Conservation (phyloP, 108 stramenopile species). For the Discostella pseudostelligera region DNA sequence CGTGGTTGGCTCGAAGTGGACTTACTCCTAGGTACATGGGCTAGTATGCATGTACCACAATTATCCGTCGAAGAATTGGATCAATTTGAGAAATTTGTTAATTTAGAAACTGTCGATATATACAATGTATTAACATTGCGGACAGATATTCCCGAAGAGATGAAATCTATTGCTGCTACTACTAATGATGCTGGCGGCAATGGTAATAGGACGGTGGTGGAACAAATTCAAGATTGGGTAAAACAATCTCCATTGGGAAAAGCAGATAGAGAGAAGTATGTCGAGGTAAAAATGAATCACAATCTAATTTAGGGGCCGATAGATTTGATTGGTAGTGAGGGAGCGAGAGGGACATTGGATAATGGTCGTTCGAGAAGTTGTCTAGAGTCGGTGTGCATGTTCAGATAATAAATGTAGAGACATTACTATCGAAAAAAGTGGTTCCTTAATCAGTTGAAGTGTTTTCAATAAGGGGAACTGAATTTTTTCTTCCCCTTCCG, state of each 20-base stretch:
- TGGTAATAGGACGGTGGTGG: slow-evolving; percentile 54
- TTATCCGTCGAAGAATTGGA: slow-evolving; percentile 80
- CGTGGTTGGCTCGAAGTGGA: slow-evolving; percentile 99
- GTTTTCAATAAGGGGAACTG: slow-evolving; percentile 33
- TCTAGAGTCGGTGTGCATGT: background rate
- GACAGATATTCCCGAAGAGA: slow-evolving; percentile 71
- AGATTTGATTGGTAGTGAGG: background rate
- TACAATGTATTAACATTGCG: slow-evolving; percentile 95
- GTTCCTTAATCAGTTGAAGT: background rate
- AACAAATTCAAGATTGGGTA: slow-evolving; percentile 83
- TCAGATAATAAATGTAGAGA: background rate
- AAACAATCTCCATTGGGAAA: slow-evolving; percentile 81
- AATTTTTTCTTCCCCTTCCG: slow-evolving; percentile 29
- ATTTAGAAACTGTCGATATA: slow-evolving; percentile 98
- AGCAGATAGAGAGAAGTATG: slow-evolving; percentile 75
- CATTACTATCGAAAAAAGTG: background rate
- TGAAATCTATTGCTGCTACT: slow-evolving; percentile 33
- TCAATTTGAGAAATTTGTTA: slow-evolving; percentile 95
- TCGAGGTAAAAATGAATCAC: slow-evolving; percentile 64
- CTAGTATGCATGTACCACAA: slow-evolving; percentile 81
- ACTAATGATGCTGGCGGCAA: slow-evolving; percentile 9
- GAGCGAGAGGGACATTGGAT: background rate
- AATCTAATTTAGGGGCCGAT: slow-evolving; percentile 62
- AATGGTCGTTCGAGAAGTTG: background rate
- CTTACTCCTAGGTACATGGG: slow-evolving; percentile 97